Evolutionary conservation across 2,329 filamentous ascomycete genomes (phyloP), one percentile per base, ranked within the genome.

Genomic region (Pseudogymnoascus sp.): DNA sequence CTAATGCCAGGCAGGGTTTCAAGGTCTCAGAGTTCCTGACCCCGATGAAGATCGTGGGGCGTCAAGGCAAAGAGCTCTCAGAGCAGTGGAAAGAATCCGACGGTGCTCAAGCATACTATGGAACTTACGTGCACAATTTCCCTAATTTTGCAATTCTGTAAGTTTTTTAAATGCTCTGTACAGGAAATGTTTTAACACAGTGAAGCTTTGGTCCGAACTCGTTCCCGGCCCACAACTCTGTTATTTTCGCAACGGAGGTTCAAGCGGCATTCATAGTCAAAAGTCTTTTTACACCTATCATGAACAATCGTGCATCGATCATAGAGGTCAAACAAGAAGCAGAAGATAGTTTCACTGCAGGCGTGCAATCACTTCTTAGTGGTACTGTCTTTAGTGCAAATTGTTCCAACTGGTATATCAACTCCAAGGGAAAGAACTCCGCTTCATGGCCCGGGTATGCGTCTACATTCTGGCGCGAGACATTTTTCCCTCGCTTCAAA

Each of bases 401-500:
- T 28, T 78, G 76, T 62, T 75, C 72, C 16, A 78, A 78, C 65
- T 78, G 75, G 77, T 78, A 78, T 63, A 77, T 78, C 43, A 72
- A 72, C 63, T 66, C 71, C 5, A 67, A 68, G 21, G 76, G 77
- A 0, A 70, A 74, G 3, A 78, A 78, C 60, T 66, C 74, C 0
- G 75, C 75, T 0, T 74, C 72, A 3, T 77, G 74, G 74, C 75
- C 74, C 1, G 71, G 71, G 3, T 65, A 71, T 38, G 74, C 73
- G 8, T 65, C 64, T 6, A 67, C 66, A 3, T 75, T 70, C 64
- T 75, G 73, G 73, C 63, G 67, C 23, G 68, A 68, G 14, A 71
- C 69, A 31, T 59, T 68, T 38, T 69, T 72, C 43, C 70, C 71
- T 1, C 49, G 65, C 25, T 69, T 65, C 60, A 59, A 62, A 36